These are phyloP conservation scores for Yamadazyma diddensiae DNA, from an alignment of 1,139 yeast species.

Conservation along the genomic window DNA sequence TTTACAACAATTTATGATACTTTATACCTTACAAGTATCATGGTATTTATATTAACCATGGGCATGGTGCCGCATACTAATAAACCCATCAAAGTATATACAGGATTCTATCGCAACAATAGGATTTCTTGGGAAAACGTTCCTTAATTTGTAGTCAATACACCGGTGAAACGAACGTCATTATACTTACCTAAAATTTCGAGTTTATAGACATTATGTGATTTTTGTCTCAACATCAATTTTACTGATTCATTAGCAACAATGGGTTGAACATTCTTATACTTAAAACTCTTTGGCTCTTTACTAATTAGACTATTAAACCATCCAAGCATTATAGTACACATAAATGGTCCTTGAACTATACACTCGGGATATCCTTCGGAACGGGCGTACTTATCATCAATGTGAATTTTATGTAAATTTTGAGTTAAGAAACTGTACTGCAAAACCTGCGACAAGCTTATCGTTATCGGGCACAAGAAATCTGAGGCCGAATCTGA, in stretches of 20 bases:
- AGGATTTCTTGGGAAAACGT: neutral
- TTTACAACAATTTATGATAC: neutral
- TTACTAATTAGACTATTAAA: constrained; percentile 21
- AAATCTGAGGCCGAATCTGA: too few species aligned
- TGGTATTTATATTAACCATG: neutral
- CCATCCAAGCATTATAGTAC: constrained; percentile 58
- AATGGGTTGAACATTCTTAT: constrained; percentile 49
- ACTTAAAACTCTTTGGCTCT: constrained; percentile 28
- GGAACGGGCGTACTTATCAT: constrained; percentile 46
- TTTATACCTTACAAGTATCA: neutral
- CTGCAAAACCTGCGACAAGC: constrained; percentile 23
- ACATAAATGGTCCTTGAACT: constrained; percentile 80
- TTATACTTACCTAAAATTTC: constrained; percentile 1
- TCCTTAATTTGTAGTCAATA: constrained; percentile 1
- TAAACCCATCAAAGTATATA: neutral
- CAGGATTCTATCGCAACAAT: neutral
- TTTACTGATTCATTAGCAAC: neutral
- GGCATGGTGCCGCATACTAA: neutral
- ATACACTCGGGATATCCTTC: constrained; percentile 65
- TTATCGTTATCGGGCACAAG: constrained; percentile 1
- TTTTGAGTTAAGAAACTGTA: constrained; percentile 77
- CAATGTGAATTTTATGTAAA: constrained; percentile 80
- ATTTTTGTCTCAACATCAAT: neutral
- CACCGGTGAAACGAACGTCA: constrained; percentile 1
- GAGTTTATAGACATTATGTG: neutral